phyloP scores from a whole-genome alignment of 2,329 filamentous ascomycete species.

The Eutypa lata region DNA sequence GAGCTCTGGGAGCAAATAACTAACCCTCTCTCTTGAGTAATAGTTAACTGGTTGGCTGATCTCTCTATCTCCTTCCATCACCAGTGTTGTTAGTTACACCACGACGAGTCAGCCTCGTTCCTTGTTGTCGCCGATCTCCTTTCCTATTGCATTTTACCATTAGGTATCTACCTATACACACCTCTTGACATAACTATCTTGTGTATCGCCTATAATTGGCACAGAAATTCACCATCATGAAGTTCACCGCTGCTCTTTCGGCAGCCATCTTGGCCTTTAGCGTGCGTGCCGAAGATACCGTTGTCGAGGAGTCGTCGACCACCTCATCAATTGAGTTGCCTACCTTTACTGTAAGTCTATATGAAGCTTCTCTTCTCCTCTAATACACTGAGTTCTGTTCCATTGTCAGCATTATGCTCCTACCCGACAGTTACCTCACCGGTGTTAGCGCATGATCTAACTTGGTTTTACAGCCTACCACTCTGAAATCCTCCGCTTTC shows the following conservation, averaged over 20 bases:
- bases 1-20: slow-evolving; percentile 39
- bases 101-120: neutral
- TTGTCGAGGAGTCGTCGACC: slow-evolving; percentile 49
- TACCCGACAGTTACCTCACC: neutral
- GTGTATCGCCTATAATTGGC: slow-evolving; percentile 3
- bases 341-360: slow-evolving; percentile 78
- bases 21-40: slow-evolving; percentile 2
- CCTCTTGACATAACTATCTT: neutral
- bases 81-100: neutral
- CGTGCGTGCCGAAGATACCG: slow-evolving; percentile 57
- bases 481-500: slow-evolving; percentile 75
- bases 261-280: slow-evolving; percentile 68
- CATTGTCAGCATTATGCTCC: neutral
- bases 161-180: neutral
- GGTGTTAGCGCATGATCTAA: neutral
- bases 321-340: slow-evolving; percentile 64
- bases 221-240: slow-evolving; percentile 57
- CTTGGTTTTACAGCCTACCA: slow-evolving; percentile 64
- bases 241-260: slow-evolving; percentile 76
- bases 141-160: neutral
- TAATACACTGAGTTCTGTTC: slow-evolving; percentile 1
- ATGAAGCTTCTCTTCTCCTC: slow-evolving; percentile 2
- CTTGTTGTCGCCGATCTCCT: neutral
- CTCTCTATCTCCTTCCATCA: neutral
- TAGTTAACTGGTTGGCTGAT: neutral